phyloP scores from a whole-genome alignment of 2,329 filamentous ascomycete species.

The Aspergillus tubingensis region DNA sequence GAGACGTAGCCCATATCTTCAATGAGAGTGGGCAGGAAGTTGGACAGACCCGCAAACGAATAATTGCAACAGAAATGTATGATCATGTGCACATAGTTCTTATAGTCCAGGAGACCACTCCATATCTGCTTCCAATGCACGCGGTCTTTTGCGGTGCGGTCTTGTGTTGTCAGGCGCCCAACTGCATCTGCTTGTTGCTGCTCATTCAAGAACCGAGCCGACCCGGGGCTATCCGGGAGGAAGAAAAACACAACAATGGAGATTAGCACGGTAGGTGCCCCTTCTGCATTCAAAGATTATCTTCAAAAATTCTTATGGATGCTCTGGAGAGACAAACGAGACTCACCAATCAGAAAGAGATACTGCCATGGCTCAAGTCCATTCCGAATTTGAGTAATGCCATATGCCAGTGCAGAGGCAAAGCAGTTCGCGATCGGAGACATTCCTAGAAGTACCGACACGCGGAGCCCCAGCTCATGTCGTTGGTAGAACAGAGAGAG shows the following conservation, averaged over 20 bases:
- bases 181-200: slow-evolving; percentile 53
- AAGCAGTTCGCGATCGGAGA: slow-evolving; percentile 43
- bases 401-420: slow-evolving; percentile 44
- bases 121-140: slow-evolving; percentile 37
- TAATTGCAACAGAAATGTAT: slow-evolving; percentile 45
- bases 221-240: slow-evolving; percentile 48
- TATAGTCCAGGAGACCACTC: slow-evolving; percentile 39
- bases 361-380: slow-evolving; percentile 40
- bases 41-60: slow-evolving; percentile 43
- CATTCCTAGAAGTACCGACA: slow-evolving; percentile 49
- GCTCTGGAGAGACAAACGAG: no score
- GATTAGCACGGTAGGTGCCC: slow-evolving; percentile 47
- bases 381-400: slow-evolving; percentile 32
- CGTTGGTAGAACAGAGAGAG: slow-evolving; percentile 55
- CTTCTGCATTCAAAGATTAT: slow-evolving; percentile 23
- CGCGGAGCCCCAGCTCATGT: slow-evolving; percentile 50
- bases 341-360: slow-evolving; percentile 49
- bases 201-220: slow-evolving; percentile 45
- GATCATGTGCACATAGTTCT: slow-evolving; percentile 38
- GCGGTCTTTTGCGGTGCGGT: slow-evolving; percentile 27
- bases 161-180: slow-evolving; percentile 44
- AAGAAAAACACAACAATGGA: slow-evolving; percentile 45
- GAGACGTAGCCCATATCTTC: slow-evolving; percentile 43
- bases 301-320: no score
- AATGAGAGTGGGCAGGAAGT: slow-evolving; percentile 48